phyloP scores from a whole-genome alignment of 1,284 basidiomycete species.

The Coniferiporia sulphurascens region DNA sequence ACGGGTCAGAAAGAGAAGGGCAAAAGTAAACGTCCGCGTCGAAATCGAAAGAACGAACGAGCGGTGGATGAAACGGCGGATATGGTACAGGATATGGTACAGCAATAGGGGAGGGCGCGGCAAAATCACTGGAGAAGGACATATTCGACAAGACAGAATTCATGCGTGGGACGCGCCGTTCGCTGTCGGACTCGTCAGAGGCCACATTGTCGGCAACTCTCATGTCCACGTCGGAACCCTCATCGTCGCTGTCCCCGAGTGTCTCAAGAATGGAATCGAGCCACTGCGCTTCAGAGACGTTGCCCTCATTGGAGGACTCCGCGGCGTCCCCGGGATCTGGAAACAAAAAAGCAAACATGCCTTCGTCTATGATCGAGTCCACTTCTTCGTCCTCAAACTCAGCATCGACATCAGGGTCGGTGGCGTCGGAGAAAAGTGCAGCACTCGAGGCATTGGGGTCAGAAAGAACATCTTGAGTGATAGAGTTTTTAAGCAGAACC shows the following conservation, averaged over 20 bases:
- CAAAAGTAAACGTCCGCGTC: constrained; percentile 12
- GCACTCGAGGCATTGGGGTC: constrained; percentile 14
- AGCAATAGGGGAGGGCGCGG: constrained; percentile 55
- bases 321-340: constrained; percentile 63
- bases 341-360: constrained; percentile 67
- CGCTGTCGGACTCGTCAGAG: constrained; percentile 40
- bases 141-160: constrained; percentile 47
- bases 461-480: constrained; percentile 36
- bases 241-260: constrained; percentile 59
- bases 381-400: constrained; percentile 38
- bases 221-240: constrained; percentile 40
- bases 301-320: constrained; percentile 30
- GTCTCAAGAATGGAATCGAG: constrained; percentile 71
- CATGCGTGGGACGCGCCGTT: constrained; percentile 8
- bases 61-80: constrained; percentile 11
- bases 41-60: constrained; percentile 7
- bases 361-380: constrained; percentile 36
- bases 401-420: constrained; percentile 28
- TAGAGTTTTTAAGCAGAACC: constrained; percentile 81
- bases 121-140: constrained; percentile 65
- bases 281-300: constrained; percentile 67
- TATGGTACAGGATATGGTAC: constrained; percentile 38
- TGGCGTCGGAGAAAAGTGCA: constrained; percentile 12
- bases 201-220: constrained; percentile 24
- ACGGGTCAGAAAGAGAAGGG: constrained; percentile 45